These are phyloP conservation scores for Saprolegnia parasitica DNA, from an alignment of 352 stramenopile species.

Conservation along the genomic window DNA sequence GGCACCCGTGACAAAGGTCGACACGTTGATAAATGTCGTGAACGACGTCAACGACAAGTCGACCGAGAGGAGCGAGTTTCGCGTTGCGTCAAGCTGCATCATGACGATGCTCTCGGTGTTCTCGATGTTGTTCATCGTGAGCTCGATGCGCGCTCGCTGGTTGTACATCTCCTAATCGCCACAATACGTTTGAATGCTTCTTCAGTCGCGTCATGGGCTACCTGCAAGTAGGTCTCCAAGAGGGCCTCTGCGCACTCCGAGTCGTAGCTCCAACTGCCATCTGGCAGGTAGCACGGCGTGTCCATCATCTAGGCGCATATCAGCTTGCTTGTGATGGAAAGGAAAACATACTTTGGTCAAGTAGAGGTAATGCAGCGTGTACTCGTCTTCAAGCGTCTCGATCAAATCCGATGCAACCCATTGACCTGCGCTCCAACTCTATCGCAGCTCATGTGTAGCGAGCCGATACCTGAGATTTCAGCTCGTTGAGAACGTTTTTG, in stretches of 20 bases:
- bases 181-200: too few relatives aligned
- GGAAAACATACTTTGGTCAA: slow-evolving; percentile 24
- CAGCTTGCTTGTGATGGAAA: not conserved
- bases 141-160: slow-evolving; percentile 2
- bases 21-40: slow-evolving; percentile 16
- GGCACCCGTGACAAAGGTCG: slow-evolving; percentile 20
- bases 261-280: slow-evolving; percentile 28
- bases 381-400: slow-evolving; percentile 26
- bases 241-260: slow-evolving; percentile 26
- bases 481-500: slow-evolving; percentile 26
- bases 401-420: slow-evolving; percentile 26
- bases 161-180: slow-evolving; percentile 31
- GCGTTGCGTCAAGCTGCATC: slow-evolving; percentile 29
- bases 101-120: slow-evolving; percentile 33
- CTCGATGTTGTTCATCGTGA: slow-evolving; percentile 28
- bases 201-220: not conserved
- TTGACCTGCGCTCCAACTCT: slow-evolving; percentile 16
- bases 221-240: slow-evolving; percentile 28
- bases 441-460: not conserved
- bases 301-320: slow-evolving; percentile 3
- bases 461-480: slow-evolving; percentile 8
- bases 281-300: slow-evolving; percentile 34
- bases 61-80: slow-evolving; percentile 29
- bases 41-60: slow-evolving; percentile 39
- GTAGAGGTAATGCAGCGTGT: slow-evolving; percentile 24